phyloP scores from a whole-genome alignment of 2,329 filamentous ascomycete genomes.

The Exophiala aquamarina region DNA sequence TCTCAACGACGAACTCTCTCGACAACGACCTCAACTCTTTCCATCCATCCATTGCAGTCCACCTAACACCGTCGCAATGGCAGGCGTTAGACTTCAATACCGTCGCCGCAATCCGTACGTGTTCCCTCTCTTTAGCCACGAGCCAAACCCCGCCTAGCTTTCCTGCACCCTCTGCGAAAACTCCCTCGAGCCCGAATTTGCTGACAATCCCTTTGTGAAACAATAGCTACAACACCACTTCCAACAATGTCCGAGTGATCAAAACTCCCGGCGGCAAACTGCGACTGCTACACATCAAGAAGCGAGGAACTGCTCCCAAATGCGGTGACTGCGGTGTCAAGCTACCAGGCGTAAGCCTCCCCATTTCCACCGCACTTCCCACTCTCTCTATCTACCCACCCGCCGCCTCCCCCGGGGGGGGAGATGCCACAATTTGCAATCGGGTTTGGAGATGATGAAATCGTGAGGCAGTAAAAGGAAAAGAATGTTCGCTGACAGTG shows the following conservation, averaged over 20 bases:
- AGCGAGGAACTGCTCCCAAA: slow-evolving; percentile 96
- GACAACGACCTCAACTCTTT: slow-evolving; percentile 11
- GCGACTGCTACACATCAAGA: slow-evolving; percentile 98
- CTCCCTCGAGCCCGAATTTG: background rate
- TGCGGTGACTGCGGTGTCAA: slow-evolving; percentile 99
- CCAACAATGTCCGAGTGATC: slow-evolving; percentile 93
- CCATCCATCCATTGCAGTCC: slow-evolving; percentile 8
- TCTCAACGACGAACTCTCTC: background rate
- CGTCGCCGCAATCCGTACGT: slow-evolving; percentile 80
- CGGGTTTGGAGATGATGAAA: no score
- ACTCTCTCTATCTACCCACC: no score
- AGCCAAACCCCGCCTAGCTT: no score
- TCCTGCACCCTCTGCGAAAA: no score
- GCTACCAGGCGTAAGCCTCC: slow-evolving; percentile 86
- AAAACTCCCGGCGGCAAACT: slow-evolving; percentile 97
- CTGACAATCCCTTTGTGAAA: slow-evolving; percentile 2
- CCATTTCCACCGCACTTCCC: no score
- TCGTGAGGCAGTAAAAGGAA: no score
- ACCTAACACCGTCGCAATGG: slow-evolving; percentile 29
- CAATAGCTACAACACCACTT: slow-evolving; percentile 91
- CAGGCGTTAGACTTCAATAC: slow-evolving; percentile 45
- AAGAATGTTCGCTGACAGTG: slow-evolving; percentile 1
- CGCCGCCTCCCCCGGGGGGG: no score
- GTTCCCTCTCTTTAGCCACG: slow-evolving; percentile 22
- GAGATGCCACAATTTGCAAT: no score